Conservation (phyloP, 495 filamentous ascomycete species). For the Aspergillus sclerotioniger region DNA sequence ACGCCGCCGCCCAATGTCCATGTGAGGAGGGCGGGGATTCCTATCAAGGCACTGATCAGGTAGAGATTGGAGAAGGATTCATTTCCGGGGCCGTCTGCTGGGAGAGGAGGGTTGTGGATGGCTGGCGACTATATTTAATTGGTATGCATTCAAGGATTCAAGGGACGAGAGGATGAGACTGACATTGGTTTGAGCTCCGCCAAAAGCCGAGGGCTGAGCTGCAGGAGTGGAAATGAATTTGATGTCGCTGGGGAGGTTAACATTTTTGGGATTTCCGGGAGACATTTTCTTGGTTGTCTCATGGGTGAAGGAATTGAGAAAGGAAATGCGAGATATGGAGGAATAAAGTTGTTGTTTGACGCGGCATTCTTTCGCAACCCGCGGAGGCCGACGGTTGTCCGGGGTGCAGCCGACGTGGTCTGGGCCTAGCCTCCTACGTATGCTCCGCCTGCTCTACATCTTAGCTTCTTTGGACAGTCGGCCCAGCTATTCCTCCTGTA, state of each 20-base stretch:
- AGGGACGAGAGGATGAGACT: background rate
- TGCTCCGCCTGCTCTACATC: too few relatives aligned
- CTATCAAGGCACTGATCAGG: constrained; percentile 45
- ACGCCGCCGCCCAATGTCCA: constrained; percentile 46
- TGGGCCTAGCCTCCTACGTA: too few relatives aligned
- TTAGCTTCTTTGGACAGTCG: too few relatives aligned
- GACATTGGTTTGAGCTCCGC: background rate
- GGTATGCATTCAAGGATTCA: background rate
- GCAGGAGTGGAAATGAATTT: background rate
- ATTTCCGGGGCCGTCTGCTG: constrained; percentile 55
- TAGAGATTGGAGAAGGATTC: constrained; percentile 56
- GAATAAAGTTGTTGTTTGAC: too few relatives aligned
- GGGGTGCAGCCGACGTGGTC: too few relatives aligned
- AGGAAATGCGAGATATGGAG: too few relatives aligned
- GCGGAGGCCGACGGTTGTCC: too few relatives aligned
- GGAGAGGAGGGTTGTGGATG: constrained; percentile 62
- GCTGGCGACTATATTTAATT: constrained; percentile 48
- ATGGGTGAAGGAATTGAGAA: too few relatives aligned
- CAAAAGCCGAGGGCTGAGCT: constrained; percentile 1
- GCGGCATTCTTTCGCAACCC: too few relatives aligned
- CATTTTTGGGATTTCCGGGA: background rate
- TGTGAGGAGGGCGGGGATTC: constrained; percentile 40
- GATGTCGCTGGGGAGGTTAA: constrained; percentile 1
- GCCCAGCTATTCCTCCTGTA: too few relatives aligned
- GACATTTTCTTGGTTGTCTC: too few relatives aligned